Evolutionary conservation across 306 rosid genomes (phyloP), one percentile per base, ranked within the genome.

Genomic region (Vigna nakashimae): DNA sequence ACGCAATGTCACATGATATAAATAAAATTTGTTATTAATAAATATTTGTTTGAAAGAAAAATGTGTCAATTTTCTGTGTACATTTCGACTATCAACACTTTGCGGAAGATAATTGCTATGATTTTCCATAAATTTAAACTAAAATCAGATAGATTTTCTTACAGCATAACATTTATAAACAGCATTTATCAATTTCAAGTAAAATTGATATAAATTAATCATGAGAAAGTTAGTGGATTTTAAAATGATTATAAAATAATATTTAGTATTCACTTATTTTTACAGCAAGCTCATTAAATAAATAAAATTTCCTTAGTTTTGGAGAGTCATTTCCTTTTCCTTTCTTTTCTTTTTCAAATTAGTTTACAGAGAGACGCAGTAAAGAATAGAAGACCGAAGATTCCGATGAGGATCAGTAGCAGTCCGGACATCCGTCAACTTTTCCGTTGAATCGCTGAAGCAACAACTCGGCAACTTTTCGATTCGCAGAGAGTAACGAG

Each of bases 311-410:
- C n/a, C 22, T 43, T 15, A 45, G 45, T 43, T 60, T 73, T 43
- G 0, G 12, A 45, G 56, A 26, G 42, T 14, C 55, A 73, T 34
- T 52, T 38, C 57, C 20, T 72, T 72, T 51, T 38, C 65, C 38
- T 55, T 38, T 38, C 65, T 55, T 55, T 38, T 38, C 76, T 55
- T 55, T 38, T 72, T 38, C 76, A 50, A 51, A 38, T 38, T 42
- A 55, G 69, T 49, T 73, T 28, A 40, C 78, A 40, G 6, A 55
- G 40, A 38, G 42, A 72, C 42, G 0, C 40, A 72, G 77, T 55
- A 56, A 57, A 42, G 56, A 20, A 57, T 40, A 55, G 66, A 72
- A 72, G 49, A 72, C 17, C 4, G 57, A 58, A 59, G 46, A 43
- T 58, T 74, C 42, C 42, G 26, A 26, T 3, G 56, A 40, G 38